Conservation (phyloP, 768 basidiomycete species). For the Chalciporus piperatus region DNA sequence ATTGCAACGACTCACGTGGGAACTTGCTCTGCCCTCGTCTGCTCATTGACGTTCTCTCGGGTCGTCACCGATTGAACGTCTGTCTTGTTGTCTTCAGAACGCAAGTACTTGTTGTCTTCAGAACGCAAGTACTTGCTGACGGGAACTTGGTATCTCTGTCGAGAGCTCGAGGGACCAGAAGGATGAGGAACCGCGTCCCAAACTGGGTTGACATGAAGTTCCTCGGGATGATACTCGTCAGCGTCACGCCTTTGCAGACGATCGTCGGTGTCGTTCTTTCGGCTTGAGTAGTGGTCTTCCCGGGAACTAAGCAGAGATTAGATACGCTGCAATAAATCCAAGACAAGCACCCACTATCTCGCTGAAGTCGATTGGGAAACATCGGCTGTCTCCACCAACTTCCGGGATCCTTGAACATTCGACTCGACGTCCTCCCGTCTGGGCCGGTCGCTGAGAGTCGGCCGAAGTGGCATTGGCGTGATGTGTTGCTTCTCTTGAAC, state of each 20-base stretch:
- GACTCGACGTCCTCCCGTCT: neutral
- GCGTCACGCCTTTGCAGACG: neutral
- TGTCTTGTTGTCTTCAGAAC: neutral
- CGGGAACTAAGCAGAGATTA: conserved; percentile 8
- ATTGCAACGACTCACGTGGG: neutral
- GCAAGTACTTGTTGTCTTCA: conserved; percentile 8
- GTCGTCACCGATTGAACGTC: neutral
- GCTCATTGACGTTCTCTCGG: neutral
- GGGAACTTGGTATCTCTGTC: conserved; percentile 18
- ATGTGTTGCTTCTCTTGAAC: neutral
- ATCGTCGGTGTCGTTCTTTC: neutral
- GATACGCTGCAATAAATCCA: neutral
- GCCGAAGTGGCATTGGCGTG: neutral
- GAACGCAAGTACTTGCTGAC: conserved; percentile 11
- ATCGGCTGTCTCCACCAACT: neutral
- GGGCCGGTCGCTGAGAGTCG: neutral
- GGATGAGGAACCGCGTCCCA: conserved; percentile 5
- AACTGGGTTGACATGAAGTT: neutral
- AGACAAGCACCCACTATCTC: conserved; percentile 6
- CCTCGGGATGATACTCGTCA: neutral
- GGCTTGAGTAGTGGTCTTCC: neutral
- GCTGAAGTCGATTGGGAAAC: neutral
- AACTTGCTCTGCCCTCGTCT: neutral
- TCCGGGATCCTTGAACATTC: neutral
- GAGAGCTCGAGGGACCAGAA: neutral